Conservation (phyloP, 352 stramenopile genomes). For the Elongisporangium undulatum region DNA sequence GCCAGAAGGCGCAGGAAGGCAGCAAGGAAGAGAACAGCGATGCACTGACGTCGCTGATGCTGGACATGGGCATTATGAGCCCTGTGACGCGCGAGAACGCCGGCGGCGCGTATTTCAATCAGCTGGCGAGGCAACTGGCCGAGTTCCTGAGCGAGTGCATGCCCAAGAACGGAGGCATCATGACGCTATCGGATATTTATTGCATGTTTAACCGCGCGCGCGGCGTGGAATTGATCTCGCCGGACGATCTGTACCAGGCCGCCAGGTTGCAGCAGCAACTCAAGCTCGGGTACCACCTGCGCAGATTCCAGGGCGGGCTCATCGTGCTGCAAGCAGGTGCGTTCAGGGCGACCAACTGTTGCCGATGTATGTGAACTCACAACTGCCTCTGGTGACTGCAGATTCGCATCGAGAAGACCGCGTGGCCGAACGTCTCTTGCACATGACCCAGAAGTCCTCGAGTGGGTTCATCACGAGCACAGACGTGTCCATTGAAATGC, state of each 20-base stretch:
- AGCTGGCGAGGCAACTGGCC: conserved; percentile 87
- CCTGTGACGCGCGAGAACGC: conserved; percentile 89
- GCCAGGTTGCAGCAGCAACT: conserved; percentile 80
- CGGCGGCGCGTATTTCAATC: conserved; percentile 86
- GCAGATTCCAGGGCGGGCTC: conserved; percentile 92
- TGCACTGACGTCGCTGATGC: conserved; percentile 82
- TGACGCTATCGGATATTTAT: conserved; percentile 98
- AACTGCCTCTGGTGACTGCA: conserved; percentile 22
- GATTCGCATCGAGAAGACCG: conserved; percentile 86
- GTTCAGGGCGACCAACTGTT: conserved; percentile 11
- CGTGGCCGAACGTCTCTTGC: conserved; percentile 58
- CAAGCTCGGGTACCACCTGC: conserved; percentile 89
- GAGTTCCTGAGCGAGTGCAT: conserved; percentile 86
- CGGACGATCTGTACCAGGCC: conserved; percentile 95
- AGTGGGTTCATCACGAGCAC: conserved; percentile 84
- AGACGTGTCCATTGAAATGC: conserved; percentile 88
- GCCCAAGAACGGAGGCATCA: conserved; percentile 91
- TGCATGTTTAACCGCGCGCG: conserved; percentile 98
- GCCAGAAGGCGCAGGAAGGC: conserved; percentile 47
- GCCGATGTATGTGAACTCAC: conserved; percentile 17
- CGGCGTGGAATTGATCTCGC: conserved; percentile 96
- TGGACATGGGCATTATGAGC: conserved; percentile 93
- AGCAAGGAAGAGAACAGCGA: conserved; percentile 56
- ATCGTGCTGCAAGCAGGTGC: conserved; percentile 89
- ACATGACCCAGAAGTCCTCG: conserved; percentile 70